phyloP scores from a whole-genome alignment of 2,329 filamentous ascomycete genomes.

The Botrytis aclada region DNA sequence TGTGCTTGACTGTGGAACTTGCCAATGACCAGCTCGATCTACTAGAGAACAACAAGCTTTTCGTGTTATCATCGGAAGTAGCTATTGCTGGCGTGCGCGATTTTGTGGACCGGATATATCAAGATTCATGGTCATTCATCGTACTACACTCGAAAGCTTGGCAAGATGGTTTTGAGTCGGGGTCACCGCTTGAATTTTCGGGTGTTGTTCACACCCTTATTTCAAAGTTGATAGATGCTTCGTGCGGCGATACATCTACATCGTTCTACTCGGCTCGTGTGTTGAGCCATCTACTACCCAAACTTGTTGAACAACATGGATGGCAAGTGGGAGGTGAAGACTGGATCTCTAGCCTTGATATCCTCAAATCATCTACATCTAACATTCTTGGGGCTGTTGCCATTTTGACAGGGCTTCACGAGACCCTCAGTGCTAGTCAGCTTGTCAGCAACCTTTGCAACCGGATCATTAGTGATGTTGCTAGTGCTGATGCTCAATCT shows the following conservation, averaged over 20 bases:
- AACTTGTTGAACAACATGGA: constrained; percentile 47
- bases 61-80: constrained; percentile 43
- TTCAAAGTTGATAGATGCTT: constrained; percentile 45
- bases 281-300: constrained; percentile 49
- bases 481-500: constrained; percentile 45
- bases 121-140: constrained; percentile 14
- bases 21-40: constrained; percentile 51
- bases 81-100: constrained; percentile 31
- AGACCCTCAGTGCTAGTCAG: constrained; percentile 47
- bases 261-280: constrained; percentile 53
- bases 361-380: constrained; percentile 47
- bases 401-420: constrained; percentile 51
- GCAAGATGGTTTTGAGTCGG: constrained; percentile 30
- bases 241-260: constrained; percentile 43
- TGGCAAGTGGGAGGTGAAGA: constrained; percentile 46
- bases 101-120: constrained; percentile 6
- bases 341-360: constrained; percentile 45
- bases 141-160: constrained; percentile 46
- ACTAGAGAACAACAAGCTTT: constrained; percentile 46
- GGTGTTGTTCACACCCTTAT: constrained; percentile 44
- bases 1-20: constrained; percentile 51
- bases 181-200: constrained; percentile 34
- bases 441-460: constrained; percentile 54
- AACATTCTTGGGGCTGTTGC: constrained; percentile 50
- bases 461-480: constrained; percentile 58